These are phyloP conservation scores for Vigna nakashimae DNA, from an alignment of 306 rosid genomes.

Conservation along the genomic window DNA sequence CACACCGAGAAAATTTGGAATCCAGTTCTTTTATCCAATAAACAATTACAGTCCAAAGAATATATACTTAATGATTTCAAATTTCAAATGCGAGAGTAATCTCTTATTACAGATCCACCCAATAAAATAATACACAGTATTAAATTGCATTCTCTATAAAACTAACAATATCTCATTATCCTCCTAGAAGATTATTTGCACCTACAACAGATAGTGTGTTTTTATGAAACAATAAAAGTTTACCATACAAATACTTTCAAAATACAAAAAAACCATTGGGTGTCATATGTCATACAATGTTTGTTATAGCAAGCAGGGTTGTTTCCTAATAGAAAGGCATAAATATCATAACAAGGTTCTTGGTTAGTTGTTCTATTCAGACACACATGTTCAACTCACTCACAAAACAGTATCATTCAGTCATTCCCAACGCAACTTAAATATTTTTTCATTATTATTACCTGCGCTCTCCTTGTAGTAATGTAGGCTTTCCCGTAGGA, in stretches of 20 bases:
- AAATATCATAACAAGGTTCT: constrained; percentile 9
- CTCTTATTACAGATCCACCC: background rate
- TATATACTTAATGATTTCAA: background rate
- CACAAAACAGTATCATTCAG: background rate
- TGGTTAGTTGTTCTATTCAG: constrained; percentile 10
- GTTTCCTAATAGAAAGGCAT: background rate
- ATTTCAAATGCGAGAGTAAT: background rate
- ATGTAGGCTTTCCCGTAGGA: constrained; percentile 70
- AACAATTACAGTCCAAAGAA: background rate
- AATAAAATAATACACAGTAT: background rate
- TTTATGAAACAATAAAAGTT: constrained; percentile 17
- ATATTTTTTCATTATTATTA: constrained; percentile 33
- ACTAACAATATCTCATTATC: background rate
- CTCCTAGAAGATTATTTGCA: background rate
- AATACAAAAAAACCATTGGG: background rate
- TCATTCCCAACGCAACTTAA: background rate
- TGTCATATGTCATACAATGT: background rate
- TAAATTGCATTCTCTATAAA: constrained; percentile 3
- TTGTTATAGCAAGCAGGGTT: background rate
- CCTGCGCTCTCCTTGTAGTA: constrained; percentile 78
- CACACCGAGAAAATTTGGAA: background rate
- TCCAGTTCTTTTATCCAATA: background rate
- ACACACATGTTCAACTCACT: background rate
- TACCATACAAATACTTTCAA: background rate
- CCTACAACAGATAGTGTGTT: background rate